Conservation (phyloP, 2,329 filamentous ascomycete genomes). For the Myriosclerotinia scirpicola region DNA sequence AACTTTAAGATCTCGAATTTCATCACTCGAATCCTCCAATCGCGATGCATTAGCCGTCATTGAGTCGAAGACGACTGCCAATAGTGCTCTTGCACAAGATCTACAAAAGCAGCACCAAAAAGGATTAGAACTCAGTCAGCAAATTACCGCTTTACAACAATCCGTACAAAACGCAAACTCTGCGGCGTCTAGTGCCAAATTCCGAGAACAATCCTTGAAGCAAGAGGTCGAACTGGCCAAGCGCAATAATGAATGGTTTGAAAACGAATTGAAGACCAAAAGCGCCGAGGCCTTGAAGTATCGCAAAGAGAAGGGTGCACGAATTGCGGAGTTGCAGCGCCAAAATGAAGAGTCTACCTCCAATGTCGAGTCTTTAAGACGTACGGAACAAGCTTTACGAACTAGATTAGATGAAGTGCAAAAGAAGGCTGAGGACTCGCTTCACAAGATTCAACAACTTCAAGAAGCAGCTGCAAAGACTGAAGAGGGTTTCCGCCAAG, state of each 20-base stretch:
- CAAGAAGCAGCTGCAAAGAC: slow-evolving; percentile 78
- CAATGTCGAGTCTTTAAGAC: slow-evolving; percentile 73
- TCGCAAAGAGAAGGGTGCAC: slow-evolving; percentile 90
- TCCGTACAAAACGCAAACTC: slow-evolving; percentile 79
- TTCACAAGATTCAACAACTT: slow-evolving; percentile 79
- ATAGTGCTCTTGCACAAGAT: slow-evolving; percentile 83
- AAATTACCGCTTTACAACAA: slow-evolving; percentile 80
- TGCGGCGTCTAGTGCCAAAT: slow-evolving; percentile 77
- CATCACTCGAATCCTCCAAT: slow-evolving; percentile 86
- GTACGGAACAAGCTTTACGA: slow-evolving; percentile 77
- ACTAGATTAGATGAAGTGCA: slow-evolving; percentile 80
- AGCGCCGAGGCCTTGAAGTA: slow-evolving; percentile 82
- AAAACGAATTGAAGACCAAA: slow-evolving; percentile 88
- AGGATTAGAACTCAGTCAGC: slow-evolving; percentile 77
- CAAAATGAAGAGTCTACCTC: slow-evolving; percentile 82
- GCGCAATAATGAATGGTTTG: slow-evolving; percentile 90
- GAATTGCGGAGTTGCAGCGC: slow-evolving; percentile 84
- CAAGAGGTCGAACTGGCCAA: slow-evolving; percentile 88
- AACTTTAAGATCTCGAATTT: slow-evolving; percentile 76
- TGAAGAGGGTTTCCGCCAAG: slow-evolving; percentile 84
- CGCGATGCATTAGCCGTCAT: slow-evolving; percentile 86
- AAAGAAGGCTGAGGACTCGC: slow-evolving; percentile 80
- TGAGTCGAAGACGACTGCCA: slow-evolving; percentile 83
- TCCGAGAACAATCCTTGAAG: slow-evolving; percentile 84
- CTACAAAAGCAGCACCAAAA: slow-evolving; percentile 87